These are phyloP conservation scores for Massospora cicadina DNA, from an alignment of 371 early-diverging fungal genomes.

Conservation along the genomic window DNA sequence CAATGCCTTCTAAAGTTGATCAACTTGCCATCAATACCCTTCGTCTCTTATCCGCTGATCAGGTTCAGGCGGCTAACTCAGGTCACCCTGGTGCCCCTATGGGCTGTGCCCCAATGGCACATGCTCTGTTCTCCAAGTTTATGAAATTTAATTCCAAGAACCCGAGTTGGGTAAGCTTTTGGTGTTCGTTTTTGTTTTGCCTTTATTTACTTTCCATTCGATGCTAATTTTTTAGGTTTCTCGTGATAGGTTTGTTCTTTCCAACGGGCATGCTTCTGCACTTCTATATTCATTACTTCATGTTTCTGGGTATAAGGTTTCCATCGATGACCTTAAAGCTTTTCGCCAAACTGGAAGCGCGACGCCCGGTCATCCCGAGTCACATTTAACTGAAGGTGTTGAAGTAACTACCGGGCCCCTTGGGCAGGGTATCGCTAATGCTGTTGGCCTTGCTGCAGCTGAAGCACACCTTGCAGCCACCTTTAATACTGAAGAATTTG, in stretches of 20 bases:
- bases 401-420: conserved; percentile 99
- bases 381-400: conserved; percentile 65
- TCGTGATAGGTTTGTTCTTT: conserved; percentile 97
- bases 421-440: conserved; percentile 94
- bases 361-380: conserved; percentile 93
- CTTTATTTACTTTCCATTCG: background rate
- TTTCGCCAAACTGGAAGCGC: conserved; percentile 83
- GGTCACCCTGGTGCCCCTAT: conserved; percentile 99
- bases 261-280: conserved; percentile 97
- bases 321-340: conserved; percentile 82
- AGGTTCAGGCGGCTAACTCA: conserved; percentile 85
- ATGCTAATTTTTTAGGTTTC: conserved; percentile 28
- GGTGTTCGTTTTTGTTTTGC: background rate
- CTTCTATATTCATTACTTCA: conserved; percentile 89
- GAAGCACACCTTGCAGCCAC: conserved; percentile 73
- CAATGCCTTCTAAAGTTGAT: conserved; percentile 4
- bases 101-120: conserved; percentile 96
- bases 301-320: conserved; percentile 71
- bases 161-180: conserved; percentile 49
- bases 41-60: conserved; percentile 83
- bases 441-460: conserved; percentile 95
- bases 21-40: conserved; percentile 60
- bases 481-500: conserved; percentile 74
- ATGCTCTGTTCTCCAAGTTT: conserved; percentile 73
- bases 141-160: conserved; percentile 73